Conservation (phyloP, 2,329 filamentous ascomycete genomes). For the Alternaria viburni region DNA sequence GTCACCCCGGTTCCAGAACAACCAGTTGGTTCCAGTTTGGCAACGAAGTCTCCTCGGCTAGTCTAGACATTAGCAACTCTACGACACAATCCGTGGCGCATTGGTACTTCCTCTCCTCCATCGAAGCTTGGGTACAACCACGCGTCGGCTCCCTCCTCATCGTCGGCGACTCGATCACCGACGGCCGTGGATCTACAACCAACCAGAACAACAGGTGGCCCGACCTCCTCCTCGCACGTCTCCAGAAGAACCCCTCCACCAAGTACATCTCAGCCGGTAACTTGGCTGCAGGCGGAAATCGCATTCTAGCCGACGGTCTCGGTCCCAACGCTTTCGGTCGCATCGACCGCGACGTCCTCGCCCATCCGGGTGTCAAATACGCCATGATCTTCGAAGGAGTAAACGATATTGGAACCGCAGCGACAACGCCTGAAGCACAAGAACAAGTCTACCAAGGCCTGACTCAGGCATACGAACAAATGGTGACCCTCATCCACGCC, state of each 20-base stretch:
- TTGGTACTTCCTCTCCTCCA: slow-evolving; percentile 64
- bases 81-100: slow-evolving; percentile 50
- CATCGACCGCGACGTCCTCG: slow-evolving; percentile 69
- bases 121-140: slow-evolving; percentile 62
- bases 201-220: slow-evolving; percentile 63
- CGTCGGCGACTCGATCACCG: slow-evolving; percentile 70
- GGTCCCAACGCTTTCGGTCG: slow-evolving; percentile 67
- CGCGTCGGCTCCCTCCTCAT: slow-evolving; percentile 58
- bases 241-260: slow-evolving; percentile 48
- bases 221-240: slow-evolving; percentile 53
- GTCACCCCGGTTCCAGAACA: slow-evolving; percentile 69
- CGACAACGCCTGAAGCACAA: slow-evolving; percentile 55
- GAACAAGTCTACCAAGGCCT: slow-evolving; percentile 57
- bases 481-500: slow-evolving; percentile 61
- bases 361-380: slow-evolving; percentile 64
- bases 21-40: slow-evolving; percentile 66
- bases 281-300: slow-evolving; percentile 73
- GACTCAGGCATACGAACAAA: slow-evolving; percentile 65
- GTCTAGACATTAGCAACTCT: slow-evolving; percentile 53
- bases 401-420: slow-evolving; percentile 64
- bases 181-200: slow-evolving; percentile 66
- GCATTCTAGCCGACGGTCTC: slow-evolving; percentile 66
- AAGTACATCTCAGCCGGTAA: slow-evolving; percentile 64
- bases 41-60: slow-evolving; percentile 59
- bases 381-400: slow-evolving; percentile 72